Percentiles rank a stretch among this genome's conserved stretches.
phyloP scores from a whole-genome alignment of 441 rosid genomes.

The Erysimum cheiri region DNA sequence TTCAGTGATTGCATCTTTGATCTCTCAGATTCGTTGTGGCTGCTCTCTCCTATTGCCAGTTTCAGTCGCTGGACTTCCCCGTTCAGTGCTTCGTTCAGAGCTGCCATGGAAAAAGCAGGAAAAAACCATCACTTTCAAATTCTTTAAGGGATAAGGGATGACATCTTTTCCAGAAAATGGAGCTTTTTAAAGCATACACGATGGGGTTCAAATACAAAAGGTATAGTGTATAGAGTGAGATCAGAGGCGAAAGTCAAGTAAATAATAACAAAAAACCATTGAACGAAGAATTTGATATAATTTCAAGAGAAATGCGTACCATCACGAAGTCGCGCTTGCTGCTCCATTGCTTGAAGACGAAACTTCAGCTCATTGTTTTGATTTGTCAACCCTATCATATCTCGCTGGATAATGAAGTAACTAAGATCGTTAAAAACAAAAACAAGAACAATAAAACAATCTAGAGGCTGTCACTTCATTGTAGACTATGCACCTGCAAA shows the following conservation, averaged over 20 bases:
- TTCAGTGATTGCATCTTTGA: constrained; percentile 60
- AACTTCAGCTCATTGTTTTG: constrained; percentile 95
- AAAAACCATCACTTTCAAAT: constrained; percentile 1
- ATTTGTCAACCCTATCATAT: constrained; percentile 84
- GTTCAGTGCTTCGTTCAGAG: constrained; percentile 85
- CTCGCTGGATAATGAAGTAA: constrained; percentile 60
- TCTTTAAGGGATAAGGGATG: not conserved
- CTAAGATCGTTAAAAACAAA: constrained; percentile 18
- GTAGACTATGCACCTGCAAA: constrained; percentile 63
- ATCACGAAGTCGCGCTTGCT: constrained; percentile 92
- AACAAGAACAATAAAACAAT: constrained; percentile 14
- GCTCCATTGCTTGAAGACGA: constrained; percentile 97
- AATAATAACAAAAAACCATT: not conserved
- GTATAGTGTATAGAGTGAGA: not conserved
- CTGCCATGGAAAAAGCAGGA: constrained; percentile 45
- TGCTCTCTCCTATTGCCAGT: constrained; percentile 60
- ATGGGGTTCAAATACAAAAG: not conserved
- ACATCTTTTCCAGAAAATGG: not conserved
- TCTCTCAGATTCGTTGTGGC: constrained; percentile 53
- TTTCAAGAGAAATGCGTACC: constrained; percentile 52
- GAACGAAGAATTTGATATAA: not conserved
- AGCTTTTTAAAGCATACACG: not conserved
- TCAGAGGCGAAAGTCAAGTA: not conserved
- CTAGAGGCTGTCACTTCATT: not conserved
- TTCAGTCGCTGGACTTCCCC: constrained; percentile 88